Base-by-base conservation (phyloP, 768 basidiomycete genomes). In the button mushroom (Agaricus bisporus) region DNA sequence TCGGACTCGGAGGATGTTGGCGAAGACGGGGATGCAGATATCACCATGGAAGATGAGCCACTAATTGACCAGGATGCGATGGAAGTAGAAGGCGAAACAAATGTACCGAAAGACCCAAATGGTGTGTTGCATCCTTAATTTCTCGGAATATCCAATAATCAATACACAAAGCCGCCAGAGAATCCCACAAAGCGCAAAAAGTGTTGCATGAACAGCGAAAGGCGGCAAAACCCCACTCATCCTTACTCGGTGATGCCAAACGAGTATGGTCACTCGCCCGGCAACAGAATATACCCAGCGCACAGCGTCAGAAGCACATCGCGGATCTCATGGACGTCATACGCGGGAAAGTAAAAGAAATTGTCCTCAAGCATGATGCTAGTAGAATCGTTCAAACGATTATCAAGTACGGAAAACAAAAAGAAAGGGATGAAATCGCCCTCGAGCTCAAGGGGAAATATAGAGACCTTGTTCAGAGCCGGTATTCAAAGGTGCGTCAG, bases 281-380 rank as follows among this genome's bases (percentile, higher is more conserved):
- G 51, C 80, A 87, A 67, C 87, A 86, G 68, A 81, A 82, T 45
- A 76, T 93, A 37, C 69, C 82, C 0, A 70, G 83, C 18, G 67
- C 80, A 22, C 87, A 95, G 61, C 81, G 93, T 20, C 82, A 85
- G 58, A 81, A 83, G 60, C 83, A 91, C 46, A 73, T 95, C 54
- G 72, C 77, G 43, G 79, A 82, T 25, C 77, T 98, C 8, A 90
- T 92, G 82, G 70, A 73, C 28, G 76, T 86, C 42, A 82, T 93
- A 18, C 81, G 86, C 18, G 92, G 91, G 4, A 83, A 84, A 59
- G 83, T 95, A 41, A 84, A 85, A 56, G 92, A 94, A 29, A 83
- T 95, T 36, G 86, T 89, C 1, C 79, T 91, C 64, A 95, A 94
- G 67, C 94, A 95, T 62, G 92, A 95, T 66, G 92, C 91, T 7